These are phyloP conservation scores for Cladosporium sp. DNA, from an alignment of 2,329 filamentous ascomycete genomes.

Conservation along the genomic window DNA sequence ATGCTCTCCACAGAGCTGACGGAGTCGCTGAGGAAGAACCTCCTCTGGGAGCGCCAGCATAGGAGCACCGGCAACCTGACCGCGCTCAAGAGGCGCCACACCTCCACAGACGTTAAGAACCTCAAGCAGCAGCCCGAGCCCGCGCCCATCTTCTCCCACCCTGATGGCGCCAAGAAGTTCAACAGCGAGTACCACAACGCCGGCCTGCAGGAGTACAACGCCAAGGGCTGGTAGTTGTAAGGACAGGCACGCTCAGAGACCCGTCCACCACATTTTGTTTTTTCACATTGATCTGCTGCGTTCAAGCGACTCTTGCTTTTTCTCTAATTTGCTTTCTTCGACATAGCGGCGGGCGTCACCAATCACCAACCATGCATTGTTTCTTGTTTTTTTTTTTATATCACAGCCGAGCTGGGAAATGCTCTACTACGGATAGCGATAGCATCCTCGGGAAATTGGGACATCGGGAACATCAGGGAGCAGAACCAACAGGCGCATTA, in stretches of 20 bases:
- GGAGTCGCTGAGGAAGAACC: conserved; percentile 81
- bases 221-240: conserved; percentile 69
- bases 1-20: conserved; percentile 95
- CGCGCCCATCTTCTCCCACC: conserved; percentile 42
- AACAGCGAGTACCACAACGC: conserved; percentile 84
- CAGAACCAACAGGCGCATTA: background rate
- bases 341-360: conserved; percentile 6
- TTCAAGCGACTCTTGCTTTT: conserved; percentile 6
- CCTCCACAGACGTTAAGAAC: conserved; percentile 73
- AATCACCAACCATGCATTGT: conserved; percentile 1
- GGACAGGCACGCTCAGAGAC: conserved; percentile 9
- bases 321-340: background rate
- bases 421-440: background rate
- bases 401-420: background rate
- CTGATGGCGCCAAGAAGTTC: conserved; percentile 47
- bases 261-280: background rate
- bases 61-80: conserved; percentile 85
- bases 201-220: conserved; percentile 77
- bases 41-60: conserved; percentile 92
- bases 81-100: conserved; percentile 82
- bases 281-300: conserved; percentile 6
- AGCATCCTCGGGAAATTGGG: conserved; percentile 7
- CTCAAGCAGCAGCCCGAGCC: conserved; percentile 72
- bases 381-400: background rate
- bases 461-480: background rate